These are phyloP conservation scores for Flaveria trinervia DNA, from an alignment of 129 eudicot genomes.

Conservation along the genomic window DNA sequence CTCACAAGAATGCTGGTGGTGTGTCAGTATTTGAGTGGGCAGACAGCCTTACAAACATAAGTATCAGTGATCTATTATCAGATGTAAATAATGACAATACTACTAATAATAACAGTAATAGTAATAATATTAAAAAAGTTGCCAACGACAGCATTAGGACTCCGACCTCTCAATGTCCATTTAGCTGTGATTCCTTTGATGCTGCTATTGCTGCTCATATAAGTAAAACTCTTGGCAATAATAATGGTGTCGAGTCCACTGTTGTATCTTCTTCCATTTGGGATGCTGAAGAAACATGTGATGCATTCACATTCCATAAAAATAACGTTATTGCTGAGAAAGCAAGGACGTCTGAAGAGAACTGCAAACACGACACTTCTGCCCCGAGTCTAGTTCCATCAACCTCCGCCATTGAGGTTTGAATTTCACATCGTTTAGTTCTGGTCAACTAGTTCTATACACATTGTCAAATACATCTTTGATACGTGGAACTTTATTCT, in stretches of 20 bases:
- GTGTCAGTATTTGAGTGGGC: constrained; percentile 85
- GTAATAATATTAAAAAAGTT: background rate
- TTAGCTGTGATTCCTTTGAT: constrained; percentile 86
- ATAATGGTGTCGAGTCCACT: constrained; percentile 36
- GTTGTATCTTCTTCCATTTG: constrained; percentile 52
- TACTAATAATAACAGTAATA: background rate
- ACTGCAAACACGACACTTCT: constrained; percentile 26
- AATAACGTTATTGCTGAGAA: constrained; percentile 26
- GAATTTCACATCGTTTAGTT: background rate
- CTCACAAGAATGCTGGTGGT: constrained; percentile 35
- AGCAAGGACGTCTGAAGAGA: constrained; percentile 24
- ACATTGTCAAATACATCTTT: background rate
- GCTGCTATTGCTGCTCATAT: constrained; percentile 97
- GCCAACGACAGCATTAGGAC: constrained; percentile 4
- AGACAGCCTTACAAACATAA: constrained; percentile 84
- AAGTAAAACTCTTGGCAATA: constrained; percentile 44
- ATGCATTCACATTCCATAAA: constrained; percentile 76
- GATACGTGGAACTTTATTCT: constrained; percentile 21
- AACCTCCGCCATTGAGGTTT: constrained; percentile 53
- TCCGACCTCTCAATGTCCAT: constrained; percentile 47
- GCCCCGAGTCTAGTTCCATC: constrained; percentile 30
- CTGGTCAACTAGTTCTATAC: background rate
- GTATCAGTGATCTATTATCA: constrained; percentile 71
- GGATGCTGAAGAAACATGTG: constrained; percentile 95
- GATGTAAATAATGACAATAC: constrained; percentile 30